Base-by-base conservation (phyloP, 176 grass and related monocot species). In the Metroxylon sagu region DNA sequence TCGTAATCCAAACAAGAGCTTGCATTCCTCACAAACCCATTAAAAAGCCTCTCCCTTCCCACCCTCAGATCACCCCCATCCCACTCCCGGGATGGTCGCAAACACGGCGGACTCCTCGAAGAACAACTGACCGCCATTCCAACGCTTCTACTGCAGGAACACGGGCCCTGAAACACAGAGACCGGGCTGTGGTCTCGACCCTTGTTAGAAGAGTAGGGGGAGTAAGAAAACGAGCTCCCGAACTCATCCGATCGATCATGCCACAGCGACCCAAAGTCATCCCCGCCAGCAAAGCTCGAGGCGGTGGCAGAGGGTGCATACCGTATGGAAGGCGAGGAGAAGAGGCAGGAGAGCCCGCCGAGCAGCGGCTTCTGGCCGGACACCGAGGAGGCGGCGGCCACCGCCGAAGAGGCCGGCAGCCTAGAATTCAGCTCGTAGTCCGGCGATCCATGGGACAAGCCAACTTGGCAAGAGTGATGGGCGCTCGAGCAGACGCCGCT, bases 41-140 rank as follows among this genome's bases (percentile, higher is more conserved):
- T 55, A 18, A 68, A 43, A 14, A 68, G n/a, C 18, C 52, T 68
- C 18, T 68, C 65, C 39, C 65, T 68, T 54, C 65, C 65, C 16
- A 17, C 26, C 53, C 52, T 43, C 17, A 19, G 4, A 56, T 56
- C 65, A 49, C 6, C 23, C 15, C 62, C 26, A 21, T 39, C 43
- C 28, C 16, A 68, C 4, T 68, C 65, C 16, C 65, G 51, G 29
- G 52, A 52, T 23, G 7, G 23, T 29, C 65, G 19, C 17, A 21
- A 19, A 26, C 19, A 56, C 15, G 35, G 35, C 35, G 65, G 52
- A 52, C 65, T 68, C 65, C 65, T 54, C 18, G 65, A 68, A 68
- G 65, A 68, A 25, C 52, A 55, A 8, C 18, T 12, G 2, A 10
- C 53, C 53, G 18, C 53, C 18, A 21, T 21, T 21, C 21, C 21